Conservation (phyloP, 1,139 yeast genomes). For the Kurtzmaniella quercitrusa region DNA sequence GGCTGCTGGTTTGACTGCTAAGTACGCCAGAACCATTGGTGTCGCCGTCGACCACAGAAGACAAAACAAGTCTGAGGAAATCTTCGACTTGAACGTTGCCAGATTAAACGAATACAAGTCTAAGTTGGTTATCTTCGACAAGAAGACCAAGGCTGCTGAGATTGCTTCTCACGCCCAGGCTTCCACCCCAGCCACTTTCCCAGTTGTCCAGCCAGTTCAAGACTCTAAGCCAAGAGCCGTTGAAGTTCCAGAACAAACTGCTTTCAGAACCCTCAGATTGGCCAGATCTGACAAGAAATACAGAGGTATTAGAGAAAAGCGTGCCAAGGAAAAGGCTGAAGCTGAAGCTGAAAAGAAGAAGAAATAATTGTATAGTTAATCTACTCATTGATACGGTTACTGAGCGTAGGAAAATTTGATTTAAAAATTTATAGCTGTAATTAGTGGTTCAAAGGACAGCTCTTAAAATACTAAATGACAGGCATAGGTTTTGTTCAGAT, state of each 20-base stretch:
- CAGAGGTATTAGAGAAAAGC: conserved; percentile 96
- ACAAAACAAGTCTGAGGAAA: conserved; percentile 97
- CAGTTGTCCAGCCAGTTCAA: conserved; percentile 73
- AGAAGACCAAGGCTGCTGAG: conserved; percentile 74
- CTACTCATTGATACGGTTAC: conserved; percentile 14
- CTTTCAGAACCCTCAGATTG: conserved; percentile 92
- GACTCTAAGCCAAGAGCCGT: conserved; percentile 90
- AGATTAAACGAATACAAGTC: conserved; percentile 96
- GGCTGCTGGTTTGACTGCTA: conserved; percentile 94
- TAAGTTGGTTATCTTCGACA: conserved; percentile 94
- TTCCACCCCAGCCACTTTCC: conserved; percentile 81
- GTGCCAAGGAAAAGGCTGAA: conserved; percentile 95
- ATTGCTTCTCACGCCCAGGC: conserved; percentile 69
- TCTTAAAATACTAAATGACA: too few relatives aligned
- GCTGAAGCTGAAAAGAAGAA: conserved; percentile 97
- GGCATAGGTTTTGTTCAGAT: too few relatives aligned
- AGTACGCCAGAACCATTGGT: conserved; percentile 98
- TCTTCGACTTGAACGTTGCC: conserved; percentile 89
- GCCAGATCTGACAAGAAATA: conserved; percentile 93
- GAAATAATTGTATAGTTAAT: conserved; percentile 51
- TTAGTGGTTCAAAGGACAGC: too few relatives aligned
- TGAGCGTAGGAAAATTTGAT: not conserved
- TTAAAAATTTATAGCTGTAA: too few relatives aligned
- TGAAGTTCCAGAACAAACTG: conserved; percentile 78
- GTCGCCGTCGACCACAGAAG: conserved; percentile 99